Base-by-base conservation (phyloP, 768 basidiomycete genomes). In the Agaricus subrufescens region DNA sequence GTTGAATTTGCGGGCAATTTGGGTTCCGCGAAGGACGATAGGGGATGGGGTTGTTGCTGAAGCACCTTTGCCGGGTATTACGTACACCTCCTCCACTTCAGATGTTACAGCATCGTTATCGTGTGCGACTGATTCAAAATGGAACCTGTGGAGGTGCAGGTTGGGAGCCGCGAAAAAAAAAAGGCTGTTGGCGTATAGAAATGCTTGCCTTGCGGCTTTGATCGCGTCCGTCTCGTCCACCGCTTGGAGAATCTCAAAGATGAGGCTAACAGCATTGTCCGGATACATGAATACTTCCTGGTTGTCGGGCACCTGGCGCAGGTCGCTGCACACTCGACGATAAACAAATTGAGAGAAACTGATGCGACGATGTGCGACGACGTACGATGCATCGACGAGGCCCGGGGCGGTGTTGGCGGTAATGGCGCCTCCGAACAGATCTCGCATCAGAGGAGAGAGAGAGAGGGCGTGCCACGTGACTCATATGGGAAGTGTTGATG, bases 251-350 rank as follows among this genome's bases (percentile, higher is more conserved):
- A 97, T 81, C 66, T 99, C 97, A 27, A 97, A 71, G 49, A 98
- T 80, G 59, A 95, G 79, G 65, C 88, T 93, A 61, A 85, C 74
- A 48, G 78, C 77, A 4, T 85, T 88, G 47, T 82, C 70, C 5
- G 81, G 80, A 53, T 85, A 86, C 54, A 97, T 67, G 71, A 93
- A 89, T 42, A 97, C 96, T 66, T 98, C 97, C 69, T 99, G 96
- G 3, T 84, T 93, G 67, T 98, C 89, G 12, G 97, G 95, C 11
- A 99, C 77, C 71, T 98, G 91, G 52, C 96, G 91, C 11, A 78
- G 46, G 60, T 76, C 69, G 27, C 80, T 82, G 57, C 27, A 52
- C 59, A 37, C 56, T 23, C 14, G 48, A 56, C 49, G 9, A 47
- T 52, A 11, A 34, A 11, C 53, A 52, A 23, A 19, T 19, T 19